Evolutionary conservation across 441 rosid species (phyloP), one percentile per base, ranked within the genome.

Genomic region (Corymbia calophylla): DNA sequence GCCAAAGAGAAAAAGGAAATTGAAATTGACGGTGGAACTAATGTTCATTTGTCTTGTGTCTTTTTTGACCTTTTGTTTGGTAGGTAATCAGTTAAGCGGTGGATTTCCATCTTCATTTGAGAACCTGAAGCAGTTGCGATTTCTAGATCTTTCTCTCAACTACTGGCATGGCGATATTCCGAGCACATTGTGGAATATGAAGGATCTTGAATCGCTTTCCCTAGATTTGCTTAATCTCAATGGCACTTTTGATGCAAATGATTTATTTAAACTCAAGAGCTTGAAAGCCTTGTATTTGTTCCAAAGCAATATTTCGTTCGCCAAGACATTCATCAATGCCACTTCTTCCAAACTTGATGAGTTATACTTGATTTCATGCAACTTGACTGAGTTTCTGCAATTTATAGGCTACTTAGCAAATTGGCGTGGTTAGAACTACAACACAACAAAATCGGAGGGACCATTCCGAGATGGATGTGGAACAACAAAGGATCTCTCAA

Each of bases 321-420:
- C n/a, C n/a, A 58, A 58, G 3, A 10, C 64, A 25, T 25, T 23
- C 13, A 10, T 25, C n/a, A 58, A 58, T 0, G 15, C n/a, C 64
- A 58, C n/a, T 2, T 25, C 15, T 1, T 11, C 4, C 3, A 1
- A 25, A 14, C n/a, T 25, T 0, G 1, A 0, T n/a, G 2, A 2
- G n/a, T 58, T 58, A 58, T 0, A 5, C 3, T 1, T 60, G 66
- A 3, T 5, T 60, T 60, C 66, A 5, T 60, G 66, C 66, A 60
- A 27, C 31, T 60, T 27, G 66, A 60, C n/a, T 0, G 60, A 56
- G 60, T 56, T 56, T 11, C 27, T 27, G 21, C 27, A 0, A 5
- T 56, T 56, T 56, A 56, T 56, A 56, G 60, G 60, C 5, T 9
- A 21, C 60, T 56, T 21, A 2, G 10, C 12, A 0, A 56, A 21